Percentiles rank a stretch among this genome's conserved stretches.
Evolutionary conservation across 768 basidiomycete genomes (phyloP).

Genomic region (Pleurotus tuber-regium): DNA sequence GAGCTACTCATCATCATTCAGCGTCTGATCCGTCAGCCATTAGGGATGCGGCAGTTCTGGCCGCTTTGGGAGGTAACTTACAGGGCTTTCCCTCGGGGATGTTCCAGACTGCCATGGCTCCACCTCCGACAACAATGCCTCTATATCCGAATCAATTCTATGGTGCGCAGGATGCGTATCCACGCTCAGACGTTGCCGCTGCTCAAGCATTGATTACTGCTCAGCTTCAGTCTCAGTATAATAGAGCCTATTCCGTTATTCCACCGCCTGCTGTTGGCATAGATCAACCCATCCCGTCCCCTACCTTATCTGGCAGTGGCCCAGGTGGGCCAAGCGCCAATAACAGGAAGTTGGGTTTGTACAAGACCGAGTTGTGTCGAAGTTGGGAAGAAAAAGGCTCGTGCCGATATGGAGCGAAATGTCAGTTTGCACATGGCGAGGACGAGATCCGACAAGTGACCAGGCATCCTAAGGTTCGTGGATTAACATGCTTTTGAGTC

Average conservation of each 20-base stretch:
- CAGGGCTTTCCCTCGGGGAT: conserved; percentile 57
- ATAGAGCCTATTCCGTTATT: conserved; percentile 42
- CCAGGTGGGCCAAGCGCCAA: conserved; percentile 91
- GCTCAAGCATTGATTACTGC: conserved; percentile 60
- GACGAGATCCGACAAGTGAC: conserved; percentile 83
- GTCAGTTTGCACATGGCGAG: conserved; percentile 92
- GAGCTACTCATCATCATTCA: conserved; percentile 76
- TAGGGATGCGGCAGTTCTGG: conserved; percentile 67
- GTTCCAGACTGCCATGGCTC: conserved; percentile 48
- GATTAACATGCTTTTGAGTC: background rate
- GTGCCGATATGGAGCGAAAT: conserved; percentile 85
- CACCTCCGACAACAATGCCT: conserved; percentile 45
- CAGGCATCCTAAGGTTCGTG: conserved; percentile 81
- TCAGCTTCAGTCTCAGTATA: conserved; percentile 65
- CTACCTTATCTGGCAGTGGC: conserved; percentile 46
- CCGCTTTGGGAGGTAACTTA: conserved; percentile 56
- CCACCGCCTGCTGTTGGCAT: conserved; percentile 27
- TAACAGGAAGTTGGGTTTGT: conserved; percentile 86
- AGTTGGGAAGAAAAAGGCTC: conserved; percentile 93
- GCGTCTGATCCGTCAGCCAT: conserved; percentile 78
- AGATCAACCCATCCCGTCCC: conserved; percentile 39
- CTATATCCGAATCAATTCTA: conserved; percentile 76
- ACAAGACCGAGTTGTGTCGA: conserved; percentile 88
- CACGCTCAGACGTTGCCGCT: conserved; percentile 46
- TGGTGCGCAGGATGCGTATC: conserved; percentile 54